Conservation (phyloP, 2,329 filamentous ascomycete genomes). For the Aspergillus nomiae region DNA sequence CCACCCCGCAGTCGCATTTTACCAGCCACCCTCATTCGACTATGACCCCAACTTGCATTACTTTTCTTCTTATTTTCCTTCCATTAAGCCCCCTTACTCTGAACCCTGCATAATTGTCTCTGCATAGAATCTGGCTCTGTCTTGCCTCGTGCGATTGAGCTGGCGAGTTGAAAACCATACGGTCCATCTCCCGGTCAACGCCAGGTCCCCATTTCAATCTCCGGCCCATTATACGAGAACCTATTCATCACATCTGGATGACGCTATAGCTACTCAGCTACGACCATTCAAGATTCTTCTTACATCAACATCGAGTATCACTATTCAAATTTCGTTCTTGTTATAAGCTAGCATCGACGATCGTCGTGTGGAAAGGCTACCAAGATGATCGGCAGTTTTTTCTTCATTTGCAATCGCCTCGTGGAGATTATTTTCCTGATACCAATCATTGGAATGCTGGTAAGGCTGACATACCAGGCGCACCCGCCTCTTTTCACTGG, state of each 20-base stretch:
- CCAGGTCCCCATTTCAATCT: background rate
- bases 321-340: slow-evolving; percentile 6
- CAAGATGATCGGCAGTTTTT: slow-evolving; percentile 56
- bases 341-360: background rate
- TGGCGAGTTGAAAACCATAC: background rate
- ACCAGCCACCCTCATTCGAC: slow-evolving; percentile 31
- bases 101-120: background rate
- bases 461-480: slow-evolving; percentile 28
- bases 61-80: slow-evolving; percentile 6
- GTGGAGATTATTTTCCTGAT: slow-evolving; percentile 64
- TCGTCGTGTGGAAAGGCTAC: slow-evolving; percentile 11
- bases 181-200: background rate
- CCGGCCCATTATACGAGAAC: background rate
- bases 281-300: background rate
- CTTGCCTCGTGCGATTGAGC: slow-evolving; percentile 6
- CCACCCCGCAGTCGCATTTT: slow-evolving; percentile 29
- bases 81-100: background rate
- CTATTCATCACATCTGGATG: background rate
- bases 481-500: background rate
- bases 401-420: slow-evolving; percentile 64
- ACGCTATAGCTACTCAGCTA: background rate
- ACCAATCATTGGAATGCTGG: slow-evolving; percentile 64
- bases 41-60: slow-evolving; percentile 9
- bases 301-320: background rate
- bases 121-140: background rate